Percentiles rank a stretch among this genome's conserved stretches.
phyloP scores from a whole-genome alignment of 306 rosid genomes.

The Pyrus bretschneideri region DNA sequence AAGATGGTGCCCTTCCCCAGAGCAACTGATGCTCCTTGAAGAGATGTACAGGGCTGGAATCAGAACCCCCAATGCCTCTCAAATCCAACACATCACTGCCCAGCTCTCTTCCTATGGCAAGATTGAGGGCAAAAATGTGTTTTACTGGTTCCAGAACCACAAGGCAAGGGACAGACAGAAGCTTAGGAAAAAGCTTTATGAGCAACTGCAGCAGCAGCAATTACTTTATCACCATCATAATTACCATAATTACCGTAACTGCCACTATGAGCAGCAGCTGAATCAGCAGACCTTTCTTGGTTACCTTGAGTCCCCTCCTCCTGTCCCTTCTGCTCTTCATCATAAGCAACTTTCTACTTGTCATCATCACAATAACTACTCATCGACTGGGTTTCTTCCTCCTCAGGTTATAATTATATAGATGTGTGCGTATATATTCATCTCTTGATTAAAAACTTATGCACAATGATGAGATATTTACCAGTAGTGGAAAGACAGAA shows the following conservation, averaged over 20 bases:
- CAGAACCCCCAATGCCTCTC: constrained; percentile 79
- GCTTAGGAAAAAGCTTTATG: constrained; percentile 65
- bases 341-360: constrained; percentile 19
- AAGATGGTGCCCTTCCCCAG: constrained; percentile 94
- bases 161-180: constrained; percentile 94
- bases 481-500: neutral
- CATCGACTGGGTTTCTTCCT: constrained; percentile 26
- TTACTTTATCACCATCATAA: constrained; percentile 16
- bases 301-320: constrained; percentile 19
- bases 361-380: constrained; percentile 14
- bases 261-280: constrained; percentile 2
- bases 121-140: constrained; percentile 88
- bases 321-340: constrained; percentile 17
- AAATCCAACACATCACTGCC: constrained; percentile 77
- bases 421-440: too few relatives aligned
- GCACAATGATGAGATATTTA: neutral
- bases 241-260: neutral
- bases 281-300: constrained; percentile 38
- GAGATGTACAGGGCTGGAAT: constrained; percentile 74
- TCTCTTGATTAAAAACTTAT: neutral
- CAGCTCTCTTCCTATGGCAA: constrained; percentile 86
- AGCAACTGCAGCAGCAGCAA: constrained; percentile 66
- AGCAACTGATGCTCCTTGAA: constrained; percentile 84
- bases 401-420: constrained; percentile 29
- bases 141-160: constrained; percentile 97